A percentile compares a stretch with the other conserved stretches of the same genome.
Evolutionary conservation across 2,329 filamentous ascomycete species (phyloP).

Genomic region (Aspergillus flavus): DNA sequence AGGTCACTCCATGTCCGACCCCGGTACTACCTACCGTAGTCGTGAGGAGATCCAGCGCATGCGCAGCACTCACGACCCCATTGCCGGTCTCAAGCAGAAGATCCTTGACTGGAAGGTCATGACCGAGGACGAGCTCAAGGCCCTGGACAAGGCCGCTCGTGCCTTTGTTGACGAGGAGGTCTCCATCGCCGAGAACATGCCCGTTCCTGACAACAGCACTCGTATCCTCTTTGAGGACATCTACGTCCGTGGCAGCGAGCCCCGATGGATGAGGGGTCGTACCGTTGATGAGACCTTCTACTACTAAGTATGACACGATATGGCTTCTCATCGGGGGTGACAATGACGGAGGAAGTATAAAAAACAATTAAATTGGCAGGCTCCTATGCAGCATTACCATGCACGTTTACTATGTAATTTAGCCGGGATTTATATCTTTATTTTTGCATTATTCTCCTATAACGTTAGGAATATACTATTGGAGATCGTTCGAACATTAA

Average conservation of each 20-base stretch:
- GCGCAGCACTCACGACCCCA: constrained; percentile 97
- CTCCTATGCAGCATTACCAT: constrained; percentile 24
- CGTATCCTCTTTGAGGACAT: constrained; percentile 96
- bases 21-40: constrained; percentile 97
- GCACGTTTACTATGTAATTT: constrained; percentile 42
- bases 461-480: constrained; percentile 29
- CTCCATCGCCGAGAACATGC: constrained; percentile 85
- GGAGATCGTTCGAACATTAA: constrained; percentile 12
- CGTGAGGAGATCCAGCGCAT: constrained; percentile 99
- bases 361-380: constrained; percentile 20
- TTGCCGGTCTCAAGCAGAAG: constrained; percentile 97
- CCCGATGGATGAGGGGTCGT: constrained; percentile 81
- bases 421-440: constrained; percentile 34
- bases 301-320: constrained; percentile 51
- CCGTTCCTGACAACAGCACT: constrained; percentile 72
- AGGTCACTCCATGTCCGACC: constrained; percentile 99
- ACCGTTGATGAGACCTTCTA: constrained; percentile 92
- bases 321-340: not conserved
- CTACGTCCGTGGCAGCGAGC: constrained; percentile 86
- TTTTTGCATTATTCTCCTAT: constrained; percentile 30
- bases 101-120: constrained; percentile 93
- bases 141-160: constrained; percentile 90
- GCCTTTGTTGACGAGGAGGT: constrained; percentile 86
- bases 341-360: constrained; percentile 4
- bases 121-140: constrained; percentile 93